These are phyloP conservation scores for Xylariaceae sp. DNA, from an alignment of 2,329 filamentous ascomycete genomes.

Conservation along the genomic window DNA sequence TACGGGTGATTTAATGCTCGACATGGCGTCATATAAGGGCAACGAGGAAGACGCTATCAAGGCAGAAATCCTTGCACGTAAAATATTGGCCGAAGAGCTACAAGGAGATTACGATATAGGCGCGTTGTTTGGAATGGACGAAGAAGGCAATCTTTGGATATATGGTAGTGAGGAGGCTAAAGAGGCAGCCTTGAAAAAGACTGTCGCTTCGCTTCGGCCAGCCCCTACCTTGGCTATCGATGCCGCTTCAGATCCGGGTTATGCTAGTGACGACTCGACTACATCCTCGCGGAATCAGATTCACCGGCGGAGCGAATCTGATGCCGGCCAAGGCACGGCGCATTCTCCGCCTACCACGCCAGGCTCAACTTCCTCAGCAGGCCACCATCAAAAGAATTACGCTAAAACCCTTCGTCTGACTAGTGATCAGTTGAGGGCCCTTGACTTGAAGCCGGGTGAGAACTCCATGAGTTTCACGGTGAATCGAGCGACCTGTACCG, in stretches of 20 bases:
- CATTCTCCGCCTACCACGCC: conserved; percentile 67
- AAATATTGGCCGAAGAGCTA: conserved; percentile 86
- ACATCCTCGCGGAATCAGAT: conserved; percentile 40
- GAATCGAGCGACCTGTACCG: conserved; percentile 85
- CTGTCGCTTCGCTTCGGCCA: conserved; percentile 45
- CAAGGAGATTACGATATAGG: conserved; percentile 96
- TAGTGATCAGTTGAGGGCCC: conserved; percentile 85
- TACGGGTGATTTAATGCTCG: conserved; percentile 89
- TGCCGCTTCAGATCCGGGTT: conserved; percentile 85
- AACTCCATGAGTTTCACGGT: conserved; percentile 96
- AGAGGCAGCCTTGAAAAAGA: conserved; percentile 70
- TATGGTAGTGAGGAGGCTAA: conserved; percentile 98
- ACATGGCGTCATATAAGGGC: conserved; percentile 96
- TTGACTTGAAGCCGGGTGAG: conserved; percentile 76
- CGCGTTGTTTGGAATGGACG: conserved; percentile 88
- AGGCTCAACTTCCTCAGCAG: conserved; percentile 51
- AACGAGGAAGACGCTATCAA: conserved; percentile 87
- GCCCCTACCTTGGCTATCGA: conserved; percentile 59
- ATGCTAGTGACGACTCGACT: conserved; percentile 80
- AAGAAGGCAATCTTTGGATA: conserved; percentile 97
- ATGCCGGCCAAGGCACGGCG: conserved; percentile 47
- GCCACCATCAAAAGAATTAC: conserved; percentile 77
- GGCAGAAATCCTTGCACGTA: conserved; percentile 87
- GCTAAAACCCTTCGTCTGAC: conserved; percentile 94
- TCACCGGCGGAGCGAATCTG: conserved; percentile 64